Evolutionary conservation across 176 grass and related monocot genomes (phyloP).

Genomic region (Raddia distichophylla): DNA sequence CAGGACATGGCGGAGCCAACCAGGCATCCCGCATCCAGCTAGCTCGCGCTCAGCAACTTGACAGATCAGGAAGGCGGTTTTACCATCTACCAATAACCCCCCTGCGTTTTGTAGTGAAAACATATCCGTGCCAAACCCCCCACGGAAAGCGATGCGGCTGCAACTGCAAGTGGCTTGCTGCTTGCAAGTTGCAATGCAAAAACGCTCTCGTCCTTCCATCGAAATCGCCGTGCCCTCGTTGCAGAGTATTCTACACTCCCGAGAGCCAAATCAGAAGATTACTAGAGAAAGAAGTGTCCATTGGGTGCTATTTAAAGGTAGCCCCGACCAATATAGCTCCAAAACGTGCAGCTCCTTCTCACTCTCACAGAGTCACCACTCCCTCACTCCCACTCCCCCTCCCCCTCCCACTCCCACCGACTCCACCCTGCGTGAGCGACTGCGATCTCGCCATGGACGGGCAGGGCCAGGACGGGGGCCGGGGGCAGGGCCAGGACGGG

Average conservation of each 20-base stretch:
- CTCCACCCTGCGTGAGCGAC: not conserved
- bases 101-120: too few relatives aligned
- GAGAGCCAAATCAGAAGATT: not conserved
- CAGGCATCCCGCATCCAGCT: too few relatives aligned
- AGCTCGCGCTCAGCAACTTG: too few relatives aligned
- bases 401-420: not conserved
- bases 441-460: conserved; percentile 40
- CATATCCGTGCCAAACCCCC: too few relatives aligned
- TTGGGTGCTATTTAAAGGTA: conserved; percentile 1
- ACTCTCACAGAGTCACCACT: too few relatives aligned
- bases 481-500: conserved; percentile 18
- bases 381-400: too few relatives aligned
- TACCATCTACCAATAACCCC: too few relatives aligned
- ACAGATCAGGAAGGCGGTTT: too few relatives aligned
- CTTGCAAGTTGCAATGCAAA: too few relatives aligned
- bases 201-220: not conserved
- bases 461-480: conserved; percentile 11
- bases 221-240: not conserved
- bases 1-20: too few relatives aligned
- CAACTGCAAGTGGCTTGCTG: too few relatives aligned
- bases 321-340: not conserved
- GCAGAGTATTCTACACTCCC: not conserved
- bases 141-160: too few relatives aligned
- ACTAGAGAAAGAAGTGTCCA: not conserved
- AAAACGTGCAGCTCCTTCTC: not conserved